Evolutionary conservation across 2,329 filamentous ascomycete species (phyloP).

Genomic region (Cladosporium sphaerospermum): DNA sequence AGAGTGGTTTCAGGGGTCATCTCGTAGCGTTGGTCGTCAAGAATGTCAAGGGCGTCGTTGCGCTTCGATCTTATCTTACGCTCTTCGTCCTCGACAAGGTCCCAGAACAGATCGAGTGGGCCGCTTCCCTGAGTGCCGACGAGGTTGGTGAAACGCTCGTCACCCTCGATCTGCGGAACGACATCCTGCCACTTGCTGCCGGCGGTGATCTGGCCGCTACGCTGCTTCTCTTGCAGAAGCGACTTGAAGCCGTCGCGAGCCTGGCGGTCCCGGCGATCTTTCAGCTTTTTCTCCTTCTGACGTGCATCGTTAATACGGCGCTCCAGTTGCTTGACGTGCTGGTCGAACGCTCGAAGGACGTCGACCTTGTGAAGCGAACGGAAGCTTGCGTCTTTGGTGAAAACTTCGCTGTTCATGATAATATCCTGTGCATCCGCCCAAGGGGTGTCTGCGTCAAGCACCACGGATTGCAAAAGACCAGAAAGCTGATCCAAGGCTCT

Average conservation of each 20-base stretch:
- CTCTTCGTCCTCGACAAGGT: slow-evolving; percentile 89
- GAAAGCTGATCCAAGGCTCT: slow-evolving; percentile 79
- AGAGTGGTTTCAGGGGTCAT: slow-evolving; percentile 79
- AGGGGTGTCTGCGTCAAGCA: slow-evolving; percentile 86
- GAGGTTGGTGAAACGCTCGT: slow-evolving; percentile 77
- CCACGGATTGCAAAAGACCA: slow-evolving; percentile 68
- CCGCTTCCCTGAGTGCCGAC: slow-evolving; percentile 59
- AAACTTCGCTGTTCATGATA: slow-evolving; percentile 69
- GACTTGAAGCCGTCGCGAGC: slow-evolving; percentile 74
- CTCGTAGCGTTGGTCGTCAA: slow-evolving; percentile 79
- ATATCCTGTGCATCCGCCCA: slow-evolving; percentile 86
- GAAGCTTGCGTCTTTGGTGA: slow-evolving; percentile 79
- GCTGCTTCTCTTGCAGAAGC: slow-evolving; percentile 67
- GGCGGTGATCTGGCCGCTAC: slow-evolving; percentile 76
- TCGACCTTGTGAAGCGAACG: slow-evolving; percentile 80
- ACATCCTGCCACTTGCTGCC: slow-evolving; percentile 86
- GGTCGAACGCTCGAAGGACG: slow-evolving; percentile 86
- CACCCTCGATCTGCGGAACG: slow-evolving; percentile 65
- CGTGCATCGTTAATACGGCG: slow-evolving; percentile 84
- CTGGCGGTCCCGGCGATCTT: slow-evolving; percentile 75
- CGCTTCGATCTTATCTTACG: slow-evolving; percentile 39
- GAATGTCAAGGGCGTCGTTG: slow-evolving; percentile 27
- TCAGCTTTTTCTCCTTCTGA: slow-evolving; percentile 78
- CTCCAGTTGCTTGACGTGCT: slow-evolving; percentile 88
- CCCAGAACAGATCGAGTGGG: slow-evolving; percentile 92